Conservation (phyloP, 2,329 filamentous ascomycete species). For the Lasiodiplodia theobromae region DNA sequence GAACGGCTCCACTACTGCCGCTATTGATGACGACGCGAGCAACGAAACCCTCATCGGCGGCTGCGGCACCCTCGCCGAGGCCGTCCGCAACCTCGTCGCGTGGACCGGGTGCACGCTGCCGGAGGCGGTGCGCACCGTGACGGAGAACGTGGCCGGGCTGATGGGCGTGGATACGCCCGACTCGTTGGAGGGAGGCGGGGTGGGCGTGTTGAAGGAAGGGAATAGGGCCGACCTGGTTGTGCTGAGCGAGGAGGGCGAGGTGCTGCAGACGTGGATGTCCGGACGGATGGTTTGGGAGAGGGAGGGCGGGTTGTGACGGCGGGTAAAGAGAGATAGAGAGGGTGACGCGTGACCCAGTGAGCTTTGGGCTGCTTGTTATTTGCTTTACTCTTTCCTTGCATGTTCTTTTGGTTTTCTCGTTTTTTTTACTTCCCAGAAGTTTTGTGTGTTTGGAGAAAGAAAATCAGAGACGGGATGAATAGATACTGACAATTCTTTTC, state of each 20-base stretch:
- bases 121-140: conserved; percentile 57
- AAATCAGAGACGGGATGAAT: no score
- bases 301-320: conserved; percentile 34
- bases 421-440: no score
- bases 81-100: conserved; percentile 56
- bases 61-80: conserved; percentile 59
- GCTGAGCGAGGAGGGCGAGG: conserved; percentile 53
- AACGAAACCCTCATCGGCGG: conserved; percentile 59
- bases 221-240: conserved; percentile 59
- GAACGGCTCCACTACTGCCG: no score
- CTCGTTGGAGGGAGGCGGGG: conserved; percentile 52
- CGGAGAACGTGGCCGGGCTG: conserved; percentile 59
- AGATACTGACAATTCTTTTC: no score
- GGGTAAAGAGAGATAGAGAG: not conserved
- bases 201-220: conserved; percentile 52
- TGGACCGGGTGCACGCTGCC: conserved; percentile 57
- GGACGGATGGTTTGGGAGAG: conserved; percentile 57
- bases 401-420: no score
- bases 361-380: no score
- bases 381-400: no score
- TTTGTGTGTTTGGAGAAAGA: no score
- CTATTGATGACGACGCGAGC: not conserved
- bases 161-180: conserved; percentile 57
- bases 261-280: conserved; percentile 60
- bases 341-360: no score